phyloP scores from a whole-genome alignment of 1,284 basidiomycete species.

The Moesziomyces sp. region DNA sequence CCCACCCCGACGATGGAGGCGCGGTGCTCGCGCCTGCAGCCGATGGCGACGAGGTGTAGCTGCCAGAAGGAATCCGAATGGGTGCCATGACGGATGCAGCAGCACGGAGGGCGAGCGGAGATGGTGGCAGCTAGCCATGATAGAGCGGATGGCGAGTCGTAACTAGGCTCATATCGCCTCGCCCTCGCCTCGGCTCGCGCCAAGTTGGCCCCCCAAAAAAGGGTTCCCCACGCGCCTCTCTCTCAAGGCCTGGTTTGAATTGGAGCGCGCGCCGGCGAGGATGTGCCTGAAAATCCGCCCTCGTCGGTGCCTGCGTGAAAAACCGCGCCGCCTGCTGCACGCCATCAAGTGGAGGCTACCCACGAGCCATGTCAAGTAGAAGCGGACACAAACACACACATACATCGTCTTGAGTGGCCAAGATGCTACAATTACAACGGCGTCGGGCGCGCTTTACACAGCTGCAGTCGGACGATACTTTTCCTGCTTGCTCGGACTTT shows the following conservation, averaged over 20 bases:
- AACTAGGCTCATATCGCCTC: too few relatives aligned
- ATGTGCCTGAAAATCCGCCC: too few relatives aligned
- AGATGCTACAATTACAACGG: constrained; percentile 1
- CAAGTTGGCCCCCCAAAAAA: background rate
- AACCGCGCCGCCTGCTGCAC: too few relatives aligned
- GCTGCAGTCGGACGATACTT: constrained; percentile 42
- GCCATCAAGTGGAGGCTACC: too few relatives aligned
- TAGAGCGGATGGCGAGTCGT: too few relatives aligned
- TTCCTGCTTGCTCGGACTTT: constrained; percentile 31
- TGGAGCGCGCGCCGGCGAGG: too few relatives aligned
- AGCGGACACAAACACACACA: too few relatives aligned
- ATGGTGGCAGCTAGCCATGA: background rate
- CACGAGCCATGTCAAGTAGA: too few relatives aligned
- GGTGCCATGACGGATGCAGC: constrained; percentile 26
- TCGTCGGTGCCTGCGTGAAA: too few relatives aligned
- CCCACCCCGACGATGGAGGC: constrained; percentile 50
- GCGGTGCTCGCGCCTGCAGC: constrained; percentile 23
- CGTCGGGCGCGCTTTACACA: constrained; percentile 1
- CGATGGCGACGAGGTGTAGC: constrained; percentile 6
- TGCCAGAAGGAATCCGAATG: constrained; percentile 40
- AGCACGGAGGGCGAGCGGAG: background rate
- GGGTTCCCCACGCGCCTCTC: background rate
- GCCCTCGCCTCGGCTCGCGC: too few relatives aligned
- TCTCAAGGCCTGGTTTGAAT: too few relatives aligned
- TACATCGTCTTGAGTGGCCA: background rate